A percentile compares a stretch with the other conserved stretches of the same genome.
phyloP scores from a whole-genome alignment of 2,329 filamentous ascomycete genomes.

The Karstenula rhodostoma region DNA sequence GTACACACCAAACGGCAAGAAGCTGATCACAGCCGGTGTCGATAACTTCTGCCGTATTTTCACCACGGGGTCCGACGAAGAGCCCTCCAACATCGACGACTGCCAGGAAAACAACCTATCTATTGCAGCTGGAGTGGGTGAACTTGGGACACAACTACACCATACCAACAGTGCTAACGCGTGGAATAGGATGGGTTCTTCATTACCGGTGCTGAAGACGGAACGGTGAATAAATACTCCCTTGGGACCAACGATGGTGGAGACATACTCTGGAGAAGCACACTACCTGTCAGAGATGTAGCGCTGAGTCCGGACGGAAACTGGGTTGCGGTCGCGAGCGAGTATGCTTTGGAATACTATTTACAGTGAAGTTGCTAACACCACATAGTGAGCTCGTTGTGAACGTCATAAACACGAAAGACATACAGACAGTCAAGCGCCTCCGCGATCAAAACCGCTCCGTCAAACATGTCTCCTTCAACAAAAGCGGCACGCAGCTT shows the following conservation, averaged over 20 bases:
- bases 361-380: background rate
- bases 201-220: constrained; percentile 90
- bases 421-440: constrained; percentile 78
- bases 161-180: constrained; percentile 25
- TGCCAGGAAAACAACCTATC: constrained; percentile 85
- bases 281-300: constrained; percentile 87
- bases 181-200: constrained; percentile 75
- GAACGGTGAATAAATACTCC: constrained; percentile 94
- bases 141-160: background rate
- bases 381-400: constrained; percentile 79
- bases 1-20: constrained; percentile 88
- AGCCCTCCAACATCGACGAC: constrained; percentile 91
- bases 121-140: constrained; percentile 72
- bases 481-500: constrained; percentile 77
- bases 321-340: constrained; percentile 96
- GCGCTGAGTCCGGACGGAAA: constrained; percentile 80
- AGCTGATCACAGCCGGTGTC: constrained; percentile 88
- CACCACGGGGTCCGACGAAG: constrained; percentile 88
- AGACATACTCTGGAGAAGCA: constrained; percentile 49
- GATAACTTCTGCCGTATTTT: constrained; percentile 96
- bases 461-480: constrained; percentile 92
- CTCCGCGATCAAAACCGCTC: constrained; percentile 84
- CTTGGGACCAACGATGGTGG: constrained; percentile 51
- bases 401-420: constrained; percentile 83
- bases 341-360: constrained; percentile 60